Evolutionary conservation across 164 flowering plant species (phyloP), one percentile per base, ranked within the genome.

Genomic region (Annona cherimola): DNA sequence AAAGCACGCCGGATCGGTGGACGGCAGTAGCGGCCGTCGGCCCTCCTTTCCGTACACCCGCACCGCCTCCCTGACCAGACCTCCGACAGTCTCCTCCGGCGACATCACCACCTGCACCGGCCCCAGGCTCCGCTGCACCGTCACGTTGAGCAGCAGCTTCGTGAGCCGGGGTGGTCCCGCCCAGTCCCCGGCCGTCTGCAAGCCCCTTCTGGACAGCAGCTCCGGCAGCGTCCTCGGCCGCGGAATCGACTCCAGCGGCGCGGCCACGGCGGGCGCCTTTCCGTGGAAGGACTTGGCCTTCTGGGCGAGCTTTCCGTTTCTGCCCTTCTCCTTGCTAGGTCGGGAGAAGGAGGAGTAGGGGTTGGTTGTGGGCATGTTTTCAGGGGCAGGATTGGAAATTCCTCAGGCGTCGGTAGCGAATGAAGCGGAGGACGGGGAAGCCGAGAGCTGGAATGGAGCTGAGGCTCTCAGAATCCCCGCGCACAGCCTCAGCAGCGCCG

Each of bases 141-240:
- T 90, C 69, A 94, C 97, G 73, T 94, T 90, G 20, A 94, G 75
- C 43, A 94, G 79, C 70, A 94, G 72, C 83, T 88, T 94, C 81
- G 93, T 89, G 77, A 86, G 71, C 80, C 71, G 75, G 26, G 76
- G 80, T 61, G 77, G 78, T 54, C 2, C 60, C 50, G 50, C 5
- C 57, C 40, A 7, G 66, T 14, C 5, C 14, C 7, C 76, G 76
- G 71, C 42, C 71, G 70, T 12, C 1, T 19, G 8, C 4, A 55
- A 76, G 71, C 54, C 63, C 61, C 69, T 70, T 14, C 78, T 69
- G 1, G 82, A 26, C 3, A 78, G 68, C 78, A 91, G 69, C 2
- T 90, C 83, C 40, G 97, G 92, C 69, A 84, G 76, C 20, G 98
- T 92, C 71, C 80, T 88, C 66, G 92, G 94, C 68, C 96, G 68